Evolutionary conservation across 176 grass and related monocot species (phyloP).

Genomic region (Eleusine indica): DNA sequence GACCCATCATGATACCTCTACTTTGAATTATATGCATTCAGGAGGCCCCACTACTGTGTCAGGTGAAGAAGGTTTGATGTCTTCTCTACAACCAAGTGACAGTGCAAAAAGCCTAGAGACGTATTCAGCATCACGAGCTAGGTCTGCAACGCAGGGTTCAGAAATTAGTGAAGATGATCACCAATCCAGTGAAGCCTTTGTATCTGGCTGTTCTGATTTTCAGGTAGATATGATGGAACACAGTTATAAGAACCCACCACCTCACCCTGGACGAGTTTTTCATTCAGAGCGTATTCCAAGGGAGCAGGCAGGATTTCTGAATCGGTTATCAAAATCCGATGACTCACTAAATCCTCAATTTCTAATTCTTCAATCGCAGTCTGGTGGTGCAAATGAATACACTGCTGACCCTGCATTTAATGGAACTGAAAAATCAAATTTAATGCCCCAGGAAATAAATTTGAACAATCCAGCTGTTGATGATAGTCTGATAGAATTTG

Average conservation of each 20-base stretch:
- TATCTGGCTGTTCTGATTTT: slow-evolving; percentile 75
- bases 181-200: slow-evolving; percentile 65
- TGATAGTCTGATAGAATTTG: slow-evolving; percentile 59
- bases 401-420: slow-evolving; percentile 58
- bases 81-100: slow-evolving; percentile 58
- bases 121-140: slow-evolving; percentile 44
- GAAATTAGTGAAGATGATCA: slow-evolving; percentile 75
- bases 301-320: slow-evolving; percentile 62
- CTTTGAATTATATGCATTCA: slow-evolving; percentile 50
- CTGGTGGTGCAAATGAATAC: slow-evolving; percentile 57
- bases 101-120: slow-evolving; percentile 59
- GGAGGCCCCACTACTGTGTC: slow-evolving; percentile 33
- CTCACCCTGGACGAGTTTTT: slow-evolving; percentile 61
- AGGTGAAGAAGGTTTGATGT: slow-evolving; percentile 58
- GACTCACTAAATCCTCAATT: slow-evolving; percentile 81
- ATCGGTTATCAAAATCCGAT: slow-evolving; percentile 87
- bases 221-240: slow-evolving; percentile 64
- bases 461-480: slow-evolving; percentile 48
- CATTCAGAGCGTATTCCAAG: slow-evolving; percentile 85
- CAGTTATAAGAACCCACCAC: slow-evolving; percentile 47
- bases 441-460: slow-evolving; percentile 32
- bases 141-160: slow-evolving; percentile 46
- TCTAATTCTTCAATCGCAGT: slow-evolving; percentile 63
- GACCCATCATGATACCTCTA: slow-evolving; percentile 41
- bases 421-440: slow-evolving; percentile 54